Evolutionary conservation across 441 rosid species (phyloP).

Genomic region (Daphne laureola): DNA sequence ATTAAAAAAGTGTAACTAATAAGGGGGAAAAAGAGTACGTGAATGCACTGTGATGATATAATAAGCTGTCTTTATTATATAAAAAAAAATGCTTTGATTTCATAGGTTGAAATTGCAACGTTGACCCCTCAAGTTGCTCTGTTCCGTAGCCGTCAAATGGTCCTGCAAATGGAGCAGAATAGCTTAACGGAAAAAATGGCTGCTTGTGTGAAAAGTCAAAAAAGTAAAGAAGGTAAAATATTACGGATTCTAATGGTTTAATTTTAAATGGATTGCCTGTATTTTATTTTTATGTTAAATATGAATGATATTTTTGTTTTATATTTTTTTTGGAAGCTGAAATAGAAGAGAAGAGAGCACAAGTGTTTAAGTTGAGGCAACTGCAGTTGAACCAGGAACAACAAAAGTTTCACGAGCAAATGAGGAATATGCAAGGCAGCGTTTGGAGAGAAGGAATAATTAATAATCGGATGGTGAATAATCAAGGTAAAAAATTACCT

Average conservation of each 20-base stretch:
- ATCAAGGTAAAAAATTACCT: conserved; percentile 12
- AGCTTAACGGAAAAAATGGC: conserved; percentile 11
- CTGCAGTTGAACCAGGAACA: conserved; percentile 12
- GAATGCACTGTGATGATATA: no score
- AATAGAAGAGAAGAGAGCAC: conserved; percentile 19
- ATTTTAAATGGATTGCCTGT: no score
- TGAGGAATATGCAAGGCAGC: neutral
- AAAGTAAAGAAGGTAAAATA: conserved; percentile 19
- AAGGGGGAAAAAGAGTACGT: no score
- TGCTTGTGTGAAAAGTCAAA: conserved; percentile 4
- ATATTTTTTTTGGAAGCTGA: conserved; percentile 15
- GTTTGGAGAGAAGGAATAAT: conserved; percentile 11
- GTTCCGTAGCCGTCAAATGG: conserved; percentile 5
- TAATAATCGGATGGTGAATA: conserved; percentile 7
- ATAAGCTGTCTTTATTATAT: no score
- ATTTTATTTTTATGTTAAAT: no score
- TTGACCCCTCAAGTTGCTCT: conserved; percentile 21
- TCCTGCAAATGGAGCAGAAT: conserved; percentile 16
- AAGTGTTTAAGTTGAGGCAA: conserved; percentile 19
- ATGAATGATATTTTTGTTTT: neutral
- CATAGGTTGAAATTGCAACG: conserved; percentile 15
- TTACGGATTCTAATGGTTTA: no score
- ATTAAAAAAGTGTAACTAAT: no score
- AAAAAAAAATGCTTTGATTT: no score
- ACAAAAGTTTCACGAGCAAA: neutral